Evolutionary conservation across 176 grass and related monocot species (phyloP), one percentile per base, ranked within the genome.

Genomic region (Carex pumila): DNA sequence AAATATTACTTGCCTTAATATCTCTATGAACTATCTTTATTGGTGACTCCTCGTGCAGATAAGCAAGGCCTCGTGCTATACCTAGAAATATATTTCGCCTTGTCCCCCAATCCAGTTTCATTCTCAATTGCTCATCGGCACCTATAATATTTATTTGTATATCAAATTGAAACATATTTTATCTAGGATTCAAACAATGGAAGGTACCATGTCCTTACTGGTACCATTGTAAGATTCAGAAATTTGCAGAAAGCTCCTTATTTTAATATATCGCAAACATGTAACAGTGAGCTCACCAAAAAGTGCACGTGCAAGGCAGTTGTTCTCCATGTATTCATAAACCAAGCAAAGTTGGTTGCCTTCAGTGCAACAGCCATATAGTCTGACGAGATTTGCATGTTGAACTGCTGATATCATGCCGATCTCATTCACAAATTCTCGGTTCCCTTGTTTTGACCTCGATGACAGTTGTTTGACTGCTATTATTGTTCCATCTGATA

Each of bases 1-100:
- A 80, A 86, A 98, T 88, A 89, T 98, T 98, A 82, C 95, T 98
- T 61, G 92, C 95, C 86, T 98, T 98, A 78, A 95, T 98, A 88
- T 98, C 95, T 89, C 95, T 85, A 86, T 98, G 95, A 47, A 98
- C 91, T 58, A 98, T 98, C 72, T 85, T 94, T 87, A 98, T 87
- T 61, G 83, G 57, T 13, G 91, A 95, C 52, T 95, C 92, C 75
- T 98, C 95, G 17, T 98, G 95, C 30, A 98, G 75, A 90, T 98
- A 95, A 71, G 88, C 86, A 81, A 98, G 57, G 36, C 95, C 92
- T 85, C 79, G 91, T 81, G 95, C 95, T 90, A 95, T 98, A 54
- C 89, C 95, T 32, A 98, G 84, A 85, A 92, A 98, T 84, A 98
- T 94, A 32, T 91, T 98, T 60, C 18, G 59, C 70, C 95, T 93